Evolutionary conservation across 176 grass and related monocot genomes (phyloP), one percentile per base, ranked within the genome.

Genomic region (Hyparrhenia diplandra): DNA sequence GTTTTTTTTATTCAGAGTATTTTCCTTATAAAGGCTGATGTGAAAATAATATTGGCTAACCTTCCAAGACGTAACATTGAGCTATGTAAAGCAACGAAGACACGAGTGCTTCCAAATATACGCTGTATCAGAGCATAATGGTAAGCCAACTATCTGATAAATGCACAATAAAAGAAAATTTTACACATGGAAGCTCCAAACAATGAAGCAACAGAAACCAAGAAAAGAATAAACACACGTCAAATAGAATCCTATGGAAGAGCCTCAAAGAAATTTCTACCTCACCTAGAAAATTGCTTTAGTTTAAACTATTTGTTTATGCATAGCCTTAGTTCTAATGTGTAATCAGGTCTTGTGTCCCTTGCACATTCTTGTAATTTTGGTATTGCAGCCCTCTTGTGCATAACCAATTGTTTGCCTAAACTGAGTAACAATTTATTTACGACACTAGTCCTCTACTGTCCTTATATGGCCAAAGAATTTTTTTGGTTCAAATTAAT

Each of bases 51-150:
- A 28, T 12, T 3, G 29, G 85, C 87, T 92, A 86, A 98, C 95
- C 95, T 78, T 84, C 84, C 66, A 77, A 92, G 90, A 30, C 80
- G 73, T 62, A 89, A 59, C 95, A 98, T 98, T 66, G 92, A 98
- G 59, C 73, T 87, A 85, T 98, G 90, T 69, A 98, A 92, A 80
- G 90, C 89, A 87, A 98, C 78, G n/a, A 98, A 98, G 73, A 84
- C 78, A 16, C 90, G 84, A 67, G 92, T 94, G 73, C 95, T 98
- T 87, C 92, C 95, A 85, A 87, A 85, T 80, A 91, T 89, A 87
- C 92, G 86, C 95, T 98, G 80, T 88, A 94, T 75, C 21, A 87
- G 72, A 85, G 36, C 35, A 85, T 74, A 68, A 46, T 5, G 46
- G 58, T 54, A 2, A 54, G 62, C 66, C 35, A 41, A 32, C 11